A percentile compares a stretch with the other conserved stretches of the same genome.
Evolutionary conservation across 169 alveolate species (phyloP).

Genomic region (Plasmodium gallinaceum): DNA sequence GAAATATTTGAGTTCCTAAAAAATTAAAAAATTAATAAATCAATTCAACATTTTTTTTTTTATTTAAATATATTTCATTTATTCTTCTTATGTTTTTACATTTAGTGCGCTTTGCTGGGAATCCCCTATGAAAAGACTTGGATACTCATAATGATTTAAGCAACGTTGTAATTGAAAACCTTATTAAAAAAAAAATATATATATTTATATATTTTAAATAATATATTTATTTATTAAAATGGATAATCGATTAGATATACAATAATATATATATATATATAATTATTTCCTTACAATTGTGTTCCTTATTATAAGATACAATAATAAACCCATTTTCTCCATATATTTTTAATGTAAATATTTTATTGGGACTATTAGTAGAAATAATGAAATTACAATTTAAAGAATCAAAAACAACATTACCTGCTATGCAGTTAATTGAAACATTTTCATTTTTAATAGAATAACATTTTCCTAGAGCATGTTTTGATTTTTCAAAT

Average conservation of each 20-base stretch:
- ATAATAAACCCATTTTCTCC: constrained; percentile 60
- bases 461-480: constrained; percentile 35
- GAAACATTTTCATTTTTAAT: constrained; percentile 17
- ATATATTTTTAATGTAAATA: constrained; percentile 38
- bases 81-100: constrained; percentile 1
- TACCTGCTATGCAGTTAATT: constrained; percentile 37
- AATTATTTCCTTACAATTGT: constrained; percentile 28
- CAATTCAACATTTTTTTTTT: not conserved
- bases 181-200: not conserved
- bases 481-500: constrained; percentile 42
- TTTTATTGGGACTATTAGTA: constrained; percentile 28
- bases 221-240: not conserved
- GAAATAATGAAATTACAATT: constrained; percentile 52
- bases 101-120: constrained; percentile 32
- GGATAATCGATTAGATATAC: not conserved
- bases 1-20: constrained; percentile 56
- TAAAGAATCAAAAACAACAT: constrained; percentile 32
- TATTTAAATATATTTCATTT: not conserved
- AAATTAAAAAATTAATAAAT: not conserved
- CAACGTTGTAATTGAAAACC: constrained; percentile 72
- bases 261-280: not conserved
- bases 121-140: constrained; percentile 37
- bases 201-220: not conserved
- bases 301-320: constrained; percentile 61
- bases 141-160: constrained; percentile 66